A percentile compares a stretch with the other conserved stretches of the same genome.
These are phyloP conservation scores for Malus hybrid DNA, from an alignment of 331 rosid species.

Conservation along the genomic window DNA sequence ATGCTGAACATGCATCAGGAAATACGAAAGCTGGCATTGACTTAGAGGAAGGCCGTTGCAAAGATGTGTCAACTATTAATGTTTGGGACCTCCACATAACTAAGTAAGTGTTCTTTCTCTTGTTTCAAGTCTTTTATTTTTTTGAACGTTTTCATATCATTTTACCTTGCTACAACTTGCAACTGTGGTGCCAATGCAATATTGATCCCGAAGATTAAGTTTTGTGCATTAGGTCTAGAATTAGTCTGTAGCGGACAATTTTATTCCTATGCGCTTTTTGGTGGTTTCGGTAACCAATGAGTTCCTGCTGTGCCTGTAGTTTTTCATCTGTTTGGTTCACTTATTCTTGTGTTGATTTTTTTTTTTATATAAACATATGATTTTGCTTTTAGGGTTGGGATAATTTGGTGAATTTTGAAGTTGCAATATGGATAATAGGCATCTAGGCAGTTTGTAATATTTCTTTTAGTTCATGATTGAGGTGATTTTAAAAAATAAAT, in stretches of 20 bases:
- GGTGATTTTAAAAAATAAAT: neutral
- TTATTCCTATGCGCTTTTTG: neutral
- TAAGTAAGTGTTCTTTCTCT: slow-evolving; percentile 45
- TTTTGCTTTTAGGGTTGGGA: neutral
- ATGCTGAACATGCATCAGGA: slow-evolving; percentile 93
- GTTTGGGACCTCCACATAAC: slow-evolving; percentile 91
- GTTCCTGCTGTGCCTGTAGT: neutral
- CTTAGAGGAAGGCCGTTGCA: slow-evolving; percentile 72
- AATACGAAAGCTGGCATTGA: slow-evolving; percentile 80
- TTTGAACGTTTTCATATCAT: neutral
- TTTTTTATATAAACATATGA: no score
- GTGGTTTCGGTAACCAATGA: neutral
- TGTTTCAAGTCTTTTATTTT: neutral
- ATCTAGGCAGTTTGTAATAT: neutral
- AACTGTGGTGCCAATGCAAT: neutral
- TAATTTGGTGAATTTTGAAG: neutral
- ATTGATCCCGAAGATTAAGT: neutral
- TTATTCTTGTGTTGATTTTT: no score
- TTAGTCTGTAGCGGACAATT: neutral
- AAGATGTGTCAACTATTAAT: slow-evolving; percentile 51
- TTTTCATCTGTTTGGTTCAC: neutral
- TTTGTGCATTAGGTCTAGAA: neutral
- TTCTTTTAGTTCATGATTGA: neutral
- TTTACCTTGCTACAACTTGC: neutral
- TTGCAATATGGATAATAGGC: neutral